These are phyloP conservation scores for Fraxinus pennsylvanica DNA, from an alignment of 257 asterid genomes.

Conservation along the genomic window DNA sequence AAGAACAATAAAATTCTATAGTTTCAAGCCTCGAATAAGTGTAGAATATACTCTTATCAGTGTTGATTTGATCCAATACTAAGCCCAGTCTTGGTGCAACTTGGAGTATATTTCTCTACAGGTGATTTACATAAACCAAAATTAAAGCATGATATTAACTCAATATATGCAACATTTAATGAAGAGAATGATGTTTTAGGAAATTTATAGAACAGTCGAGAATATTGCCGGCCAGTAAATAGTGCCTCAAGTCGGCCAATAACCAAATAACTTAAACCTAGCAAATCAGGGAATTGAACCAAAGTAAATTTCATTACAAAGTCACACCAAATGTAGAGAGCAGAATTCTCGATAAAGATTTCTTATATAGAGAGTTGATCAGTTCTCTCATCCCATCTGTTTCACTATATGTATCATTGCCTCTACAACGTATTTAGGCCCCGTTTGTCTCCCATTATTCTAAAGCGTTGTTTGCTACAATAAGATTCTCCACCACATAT, in stretches of 20 bases:
- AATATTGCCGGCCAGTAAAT: not conserved
- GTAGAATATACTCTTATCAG: no score
- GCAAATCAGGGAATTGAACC: not conserved
- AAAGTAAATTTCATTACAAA: conserved; percentile 50
- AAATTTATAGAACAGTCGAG: not conserved
- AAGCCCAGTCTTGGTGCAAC: no score
- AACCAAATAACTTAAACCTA: not conserved
- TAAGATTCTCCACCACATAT: no score
- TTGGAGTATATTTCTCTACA: no score
- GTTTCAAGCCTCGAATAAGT: no score
- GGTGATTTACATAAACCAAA: not conserved
- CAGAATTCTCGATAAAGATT: conserved; percentile 61
- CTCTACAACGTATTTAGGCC: conserved; percentile 34
- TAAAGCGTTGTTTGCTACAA: no score
- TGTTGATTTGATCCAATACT: no score
- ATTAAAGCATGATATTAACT: not conserved
- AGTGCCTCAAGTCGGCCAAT: not conserved
- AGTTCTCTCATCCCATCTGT: conserved; percentile 52
- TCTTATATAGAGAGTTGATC: conserved; percentile 62
- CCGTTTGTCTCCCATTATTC: no score
- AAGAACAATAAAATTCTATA: no score
- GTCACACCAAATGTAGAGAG: conserved; percentile 73
- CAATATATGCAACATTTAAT: not conserved
- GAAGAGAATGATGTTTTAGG: not conserved
- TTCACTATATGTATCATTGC: conserved; percentile 38